Evolutionary conservation across 306 rosid species (phyloP).

Genomic region (Lagenaria siceraria): DNA sequence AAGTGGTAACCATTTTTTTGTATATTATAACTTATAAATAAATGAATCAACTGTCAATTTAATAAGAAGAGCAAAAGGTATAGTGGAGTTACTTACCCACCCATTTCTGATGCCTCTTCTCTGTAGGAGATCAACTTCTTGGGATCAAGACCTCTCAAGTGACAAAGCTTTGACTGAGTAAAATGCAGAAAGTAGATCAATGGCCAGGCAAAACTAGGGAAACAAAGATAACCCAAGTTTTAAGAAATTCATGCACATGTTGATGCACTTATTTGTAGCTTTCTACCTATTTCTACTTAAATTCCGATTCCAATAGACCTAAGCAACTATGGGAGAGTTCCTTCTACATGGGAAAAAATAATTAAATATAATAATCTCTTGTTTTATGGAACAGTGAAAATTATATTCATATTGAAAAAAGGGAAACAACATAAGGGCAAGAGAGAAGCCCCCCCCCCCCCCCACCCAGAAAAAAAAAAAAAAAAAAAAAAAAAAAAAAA

Average conservation of each 20-base stretch:
- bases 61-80: not conserved
- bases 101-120: constrained; percentile 96
- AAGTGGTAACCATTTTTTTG: not conserved
- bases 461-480: too few relatives aligned
- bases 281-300: not conserved
- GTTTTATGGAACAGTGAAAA: too few relatives aligned
- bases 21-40: not conserved
- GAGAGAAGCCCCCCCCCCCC: too few relatives aligned
- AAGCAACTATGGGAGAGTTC: not conserved
- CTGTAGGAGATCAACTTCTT: constrained; percentile 46
- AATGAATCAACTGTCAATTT: not conserved
- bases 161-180: constrained; percentile 75
- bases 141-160: constrained; percentile 54
- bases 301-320: not conserved
- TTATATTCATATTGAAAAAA: too few relatives aligned
- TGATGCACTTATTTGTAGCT: not conserved
- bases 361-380: too few relatives aligned
- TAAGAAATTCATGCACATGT: not conserved
- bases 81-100: constrained; percentile 64
- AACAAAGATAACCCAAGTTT: not conserved
- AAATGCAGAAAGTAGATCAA: not conserved
- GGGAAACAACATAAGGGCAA: too few relatives aligned
- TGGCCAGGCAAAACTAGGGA: not conserved
- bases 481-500: too few relatives aligned
- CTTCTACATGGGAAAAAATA: not conserved